Evolutionary conservation across 2,329 filamentous ascomycete genomes (phyloP), one percentile per base, ranked within the genome.

Genomic region (Verticillium nonalfalfae): DNA sequence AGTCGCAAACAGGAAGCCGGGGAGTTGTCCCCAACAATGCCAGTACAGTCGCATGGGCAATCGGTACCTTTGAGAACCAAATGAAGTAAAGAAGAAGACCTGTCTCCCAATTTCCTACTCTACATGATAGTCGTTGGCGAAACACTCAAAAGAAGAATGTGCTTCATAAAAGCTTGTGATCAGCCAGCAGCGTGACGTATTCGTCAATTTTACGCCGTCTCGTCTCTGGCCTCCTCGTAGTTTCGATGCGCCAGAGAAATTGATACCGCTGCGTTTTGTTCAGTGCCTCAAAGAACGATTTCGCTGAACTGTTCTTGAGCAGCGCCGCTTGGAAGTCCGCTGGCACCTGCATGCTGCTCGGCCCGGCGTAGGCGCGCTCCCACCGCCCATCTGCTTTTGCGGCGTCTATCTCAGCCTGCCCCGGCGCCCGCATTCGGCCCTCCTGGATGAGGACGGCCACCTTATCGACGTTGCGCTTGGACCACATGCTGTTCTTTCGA

Each of bases 331-430:
- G 71, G 59, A 88, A 80, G 64, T 86, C 83, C 0, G 71, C 68
- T 0, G 84, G 82, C 2, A 81, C 75, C 15, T 73, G 68, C 2
- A 81, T 80, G 14, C 70, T 75, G 58, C 79, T 79, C 4, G 79
- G 72, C 0, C 81, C 79, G 4, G 78, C 78, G 65, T 87, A 87
- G 1, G 85, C 85, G 33, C 76, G 74, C 1, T 80, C 81, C 85
- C 84, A 87, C 1, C 84, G 73, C 0, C 85, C 85, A 66, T 87
- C 83, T 0, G 72, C 74, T 69, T 81, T 83, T 0, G 85, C 85
- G 1, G 79, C 76, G 7, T 85, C 79, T 3, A 88, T 76, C 50
- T 81, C 81, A 1, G 72, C 75, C 50, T 78, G 67, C 0, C 84
- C 85, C 0, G 79, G 70, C 0, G 75, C 73, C 0, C 72, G 72